A percentile compares a stretch with the other conserved stretches of the same genome.
phyloP scores from a whole-genome alignment of 208 protist species.

The Leishmania arabica region DNA sequence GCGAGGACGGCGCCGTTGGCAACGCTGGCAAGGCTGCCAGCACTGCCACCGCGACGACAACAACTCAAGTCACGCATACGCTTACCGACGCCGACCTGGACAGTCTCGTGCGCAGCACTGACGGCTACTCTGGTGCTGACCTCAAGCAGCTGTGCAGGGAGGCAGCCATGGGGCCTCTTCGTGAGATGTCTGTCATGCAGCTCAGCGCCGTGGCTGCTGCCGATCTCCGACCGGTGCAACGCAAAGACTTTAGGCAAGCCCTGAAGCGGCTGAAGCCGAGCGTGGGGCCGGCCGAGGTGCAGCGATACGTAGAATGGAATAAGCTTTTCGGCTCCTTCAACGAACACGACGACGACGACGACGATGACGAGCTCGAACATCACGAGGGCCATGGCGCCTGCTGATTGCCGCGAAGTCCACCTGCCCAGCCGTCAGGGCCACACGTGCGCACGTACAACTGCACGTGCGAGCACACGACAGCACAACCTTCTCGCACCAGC shows the following conservation, averaged over 20 bases:
- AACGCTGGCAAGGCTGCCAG: conserved; percentile 1
- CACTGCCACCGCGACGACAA: neutral
- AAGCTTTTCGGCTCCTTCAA: conserved; percentile 78
- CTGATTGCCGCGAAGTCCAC: neutral
- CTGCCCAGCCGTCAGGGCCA: neutral
- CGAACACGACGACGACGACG: conserved; percentile 32
- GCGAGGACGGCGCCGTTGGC: neutral
- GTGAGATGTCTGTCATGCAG: conserved; percentile 53
- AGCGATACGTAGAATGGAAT: conserved; percentile 86
- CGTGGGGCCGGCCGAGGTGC: conserved; percentile 70
- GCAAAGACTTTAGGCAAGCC: conserved; percentile 76
- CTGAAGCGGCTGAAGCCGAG: conserved; percentile 79
- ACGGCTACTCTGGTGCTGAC: conserved; percentile 83
- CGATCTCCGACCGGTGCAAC: conserved; percentile 67
- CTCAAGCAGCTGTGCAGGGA: conserved; percentile 80
- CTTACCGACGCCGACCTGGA: conserved; percentile 41
- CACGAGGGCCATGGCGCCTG: neutral
- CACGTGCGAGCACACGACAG: neutral
- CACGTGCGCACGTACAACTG: neutral
- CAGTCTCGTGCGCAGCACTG: conserved; percentile 50
- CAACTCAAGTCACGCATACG: conserved; percentile 24
- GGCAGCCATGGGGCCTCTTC: conserved; percentile 77
- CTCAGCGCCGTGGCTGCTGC: conserved; percentile 48
- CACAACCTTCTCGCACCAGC: neutral
- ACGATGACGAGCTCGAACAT: neutral